phyloP scores from a whole-genome alignment of 2,329 filamentous ascomycete genomes.

The Sclerotinia trifoliorum region DNA sequence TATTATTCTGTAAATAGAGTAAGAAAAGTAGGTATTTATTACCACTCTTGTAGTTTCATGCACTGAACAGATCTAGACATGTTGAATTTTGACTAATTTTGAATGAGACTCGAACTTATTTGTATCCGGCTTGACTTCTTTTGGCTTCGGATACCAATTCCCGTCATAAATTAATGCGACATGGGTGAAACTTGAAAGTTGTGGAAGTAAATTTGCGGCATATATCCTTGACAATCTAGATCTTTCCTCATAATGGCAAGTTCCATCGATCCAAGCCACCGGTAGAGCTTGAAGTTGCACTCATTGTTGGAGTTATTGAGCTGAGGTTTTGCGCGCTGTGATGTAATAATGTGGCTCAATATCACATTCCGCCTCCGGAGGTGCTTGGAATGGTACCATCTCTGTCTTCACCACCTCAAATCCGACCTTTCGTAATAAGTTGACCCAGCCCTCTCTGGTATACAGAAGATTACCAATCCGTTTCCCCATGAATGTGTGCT shows the following conservation, averaged over 20 bases:
- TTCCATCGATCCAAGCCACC: neutral
- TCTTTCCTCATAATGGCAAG: neutral
- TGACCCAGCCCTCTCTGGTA: conserved; percentile 6
- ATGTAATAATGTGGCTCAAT: conserved; percentile 17
- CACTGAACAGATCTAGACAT: neutral
- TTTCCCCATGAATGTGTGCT: conserved; percentile 15
- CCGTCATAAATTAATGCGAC: neutral
- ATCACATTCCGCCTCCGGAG: conserved; percentile 4
- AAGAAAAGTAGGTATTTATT: too few species aligned
- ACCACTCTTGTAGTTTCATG: neutral
- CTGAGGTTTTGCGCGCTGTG: neutral
- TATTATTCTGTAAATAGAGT: neutral
- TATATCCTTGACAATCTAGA: neutral
- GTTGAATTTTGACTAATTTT: too few species aligned
- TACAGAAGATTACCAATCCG: neutral
- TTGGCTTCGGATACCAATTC: neutral
- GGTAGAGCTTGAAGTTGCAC: neutral
- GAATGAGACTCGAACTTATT: neutral
- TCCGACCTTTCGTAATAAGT: conserved; percentile 7
- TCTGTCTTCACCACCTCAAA: conserved; percentile 13
- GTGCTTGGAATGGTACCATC: neutral
- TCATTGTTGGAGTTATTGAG: neutral
- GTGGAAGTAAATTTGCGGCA: neutral
- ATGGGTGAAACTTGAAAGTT: neutral
- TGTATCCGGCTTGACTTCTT: neutral